Evolutionary conservation across 2,329 filamentous ascomycete species (phyloP), one percentile per base, ranked within the genome.

Genomic region (Onygenales sp.): DNA sequence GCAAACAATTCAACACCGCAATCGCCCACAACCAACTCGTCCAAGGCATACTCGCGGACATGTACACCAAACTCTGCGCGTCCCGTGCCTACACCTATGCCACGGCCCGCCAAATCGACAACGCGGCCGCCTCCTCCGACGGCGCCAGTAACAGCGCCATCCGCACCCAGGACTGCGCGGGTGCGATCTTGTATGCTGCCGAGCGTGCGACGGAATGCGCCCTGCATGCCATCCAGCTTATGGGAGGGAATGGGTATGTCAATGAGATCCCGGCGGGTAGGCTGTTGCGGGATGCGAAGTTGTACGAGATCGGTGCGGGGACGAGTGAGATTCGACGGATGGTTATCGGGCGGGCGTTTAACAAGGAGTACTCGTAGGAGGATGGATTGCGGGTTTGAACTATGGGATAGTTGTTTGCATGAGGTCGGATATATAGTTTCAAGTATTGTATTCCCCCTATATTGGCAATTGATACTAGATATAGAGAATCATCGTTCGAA

Each of bases 271-370:
- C 89, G 0, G 91, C 89, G 0, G 94, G 91, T 21, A 78, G 92
- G 58, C 78, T 97, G 59, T 71, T 97, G 61, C 74, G 93, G 64
- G 83, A 86, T 71, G 83, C 83, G 3, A 86, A 86, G 67, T 70
- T 98, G 56, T 98, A 98, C 69, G 93, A 97, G 73, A 97, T 98
- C 67, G 93, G 93, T 1, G 93, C 93, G 4, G 93, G 93, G 5
- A 97, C 93, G 3, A 95, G 89, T 56, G 93, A 98, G 74, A 85
- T 98, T 49, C 79, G 93, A 59, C 79, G 91, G 59, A 94, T 97
- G 83, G 89, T 98, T 4, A 95, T 98, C 65, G 92, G 93, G 32
- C 78, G 91, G 59, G 87, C 84, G 1, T 96, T 95, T 61, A 95
- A 95, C 70, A 91, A 87, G 73, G 85, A 94, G 70, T 95, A 57